Evolutionary conservation across 176 grass and related monocot genomes (phyloP).

Genomic region (Dactylis glomerata): DNA sequence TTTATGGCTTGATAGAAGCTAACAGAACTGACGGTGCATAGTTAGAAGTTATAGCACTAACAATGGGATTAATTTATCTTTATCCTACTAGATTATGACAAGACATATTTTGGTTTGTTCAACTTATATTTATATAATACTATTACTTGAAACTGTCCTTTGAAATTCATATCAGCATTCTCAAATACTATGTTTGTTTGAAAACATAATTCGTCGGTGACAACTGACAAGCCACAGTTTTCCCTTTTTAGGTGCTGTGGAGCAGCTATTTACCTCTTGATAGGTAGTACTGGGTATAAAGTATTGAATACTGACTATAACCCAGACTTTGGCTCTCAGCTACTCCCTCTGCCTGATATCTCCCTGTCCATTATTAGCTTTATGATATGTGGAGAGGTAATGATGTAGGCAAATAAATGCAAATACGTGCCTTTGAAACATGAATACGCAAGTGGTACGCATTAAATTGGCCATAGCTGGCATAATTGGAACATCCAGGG

Average conservation of each 20-base stretch:
- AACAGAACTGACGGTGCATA: background rate
- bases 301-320: background rate
- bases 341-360: too few relatives aligned
- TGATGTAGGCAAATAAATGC: too few relatives aligned
- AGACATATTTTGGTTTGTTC: background rate
- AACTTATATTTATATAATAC: background rate
- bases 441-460: too few relatives aligned
- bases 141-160: background rate
- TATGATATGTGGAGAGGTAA: too few relatives aligned
- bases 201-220: background rate
- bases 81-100: background rate
- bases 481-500: too few relatives aligned
- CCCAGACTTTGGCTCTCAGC: too few relatives aligned
- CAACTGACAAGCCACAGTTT: background rate
- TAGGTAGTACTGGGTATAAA: background rate
- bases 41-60: background rate
- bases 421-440: too few relatives aligned
- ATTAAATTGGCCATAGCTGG: too few relatives aligned
- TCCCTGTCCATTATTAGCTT: too few relatives aligned
- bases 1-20: background rate
- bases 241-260: background rate
- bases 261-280: slow-evolving; percentile 10
- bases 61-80: background rate
- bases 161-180: background rate
- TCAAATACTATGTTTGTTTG: background rate